Evolutionary conservation across 1,284 basidiomycete genomes (phyloP).

Genomic region (Cystobasidium slooffiae): DNA sequence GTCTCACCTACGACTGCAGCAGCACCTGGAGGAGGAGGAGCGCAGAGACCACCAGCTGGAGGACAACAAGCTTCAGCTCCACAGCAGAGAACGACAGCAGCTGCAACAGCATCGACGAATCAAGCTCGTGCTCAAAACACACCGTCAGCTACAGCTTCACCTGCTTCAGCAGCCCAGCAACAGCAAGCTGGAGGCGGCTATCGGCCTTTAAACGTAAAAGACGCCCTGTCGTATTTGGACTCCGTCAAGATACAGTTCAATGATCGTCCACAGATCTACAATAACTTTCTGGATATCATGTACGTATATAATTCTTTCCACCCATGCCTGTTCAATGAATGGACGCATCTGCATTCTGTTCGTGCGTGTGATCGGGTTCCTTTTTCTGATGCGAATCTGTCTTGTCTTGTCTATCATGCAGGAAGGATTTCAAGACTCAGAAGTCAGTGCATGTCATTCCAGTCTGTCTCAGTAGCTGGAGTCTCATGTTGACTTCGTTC

Average conservation of each 20-base stretch:
- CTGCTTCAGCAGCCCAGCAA: conserved; percentile 12
- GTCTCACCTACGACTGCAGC: neutral
- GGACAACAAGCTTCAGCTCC: conserved; percentile 3
- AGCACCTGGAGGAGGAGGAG: neutral
- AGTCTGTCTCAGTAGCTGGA: neutral
- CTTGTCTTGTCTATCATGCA: conserved; percentile 37
- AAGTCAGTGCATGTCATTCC: conserved; percentile 62
- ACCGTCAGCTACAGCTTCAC: conserved; percentile 9
- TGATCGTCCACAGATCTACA: conserved; percentile 93
- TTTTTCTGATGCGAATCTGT: neutral
- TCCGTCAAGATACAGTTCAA: conserved; percentile 85
- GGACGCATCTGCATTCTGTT: neutral
- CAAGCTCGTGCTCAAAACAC: conserved; percentile 12
- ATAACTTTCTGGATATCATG: conserved; percentile 98
- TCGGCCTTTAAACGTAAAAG: conserved; percentile 64
- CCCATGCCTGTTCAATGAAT: neutral
- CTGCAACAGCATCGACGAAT: neutral
- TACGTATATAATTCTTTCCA: conserved; percentile 70
- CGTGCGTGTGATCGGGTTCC: conserved; percentile 11
- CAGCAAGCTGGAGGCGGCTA: conserved; percentile 10
- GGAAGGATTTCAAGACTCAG: conserved; percentile 94
- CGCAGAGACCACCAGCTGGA: conserved; percentile 1
- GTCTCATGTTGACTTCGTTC: neutral
- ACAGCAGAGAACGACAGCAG: neutral
- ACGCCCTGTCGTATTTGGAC: conserved; percentile 95